Conservation (phyloP, 139 green algal species). For the Micromonas pusilla region DNA sequence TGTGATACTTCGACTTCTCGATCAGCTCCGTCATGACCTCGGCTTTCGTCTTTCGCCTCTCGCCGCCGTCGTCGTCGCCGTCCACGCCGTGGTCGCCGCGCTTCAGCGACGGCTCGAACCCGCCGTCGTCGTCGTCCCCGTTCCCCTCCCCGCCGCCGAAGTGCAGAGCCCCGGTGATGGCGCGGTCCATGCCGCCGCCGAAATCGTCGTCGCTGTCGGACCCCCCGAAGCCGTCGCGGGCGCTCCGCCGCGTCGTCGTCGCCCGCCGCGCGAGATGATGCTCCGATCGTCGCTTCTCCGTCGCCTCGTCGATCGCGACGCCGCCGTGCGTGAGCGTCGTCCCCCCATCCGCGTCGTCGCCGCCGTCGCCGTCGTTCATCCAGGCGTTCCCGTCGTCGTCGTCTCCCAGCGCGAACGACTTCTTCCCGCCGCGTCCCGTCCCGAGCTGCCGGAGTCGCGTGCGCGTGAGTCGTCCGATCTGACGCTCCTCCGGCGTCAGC, state of each 20-base stretch:
- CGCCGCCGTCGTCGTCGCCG: not conserved
- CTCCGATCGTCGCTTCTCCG: conserved; percentile 6
- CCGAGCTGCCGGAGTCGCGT: conserved; percentile 54
- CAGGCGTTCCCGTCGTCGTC: conserved; percentile 46
- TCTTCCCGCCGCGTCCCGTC: not conserved
- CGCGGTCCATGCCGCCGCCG: conserved; percentile 29
- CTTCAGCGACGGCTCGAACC: conserved; percentile 6
- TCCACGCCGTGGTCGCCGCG: not conserved
- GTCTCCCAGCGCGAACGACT: conserved; percentile 64
- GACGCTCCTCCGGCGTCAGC: conserved; percentile 71
- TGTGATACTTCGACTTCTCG: conserved; percentile 77
- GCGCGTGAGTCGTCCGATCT: conserved; percentile 71
- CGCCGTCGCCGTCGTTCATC: conserved; percentile 19
- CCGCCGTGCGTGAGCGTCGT: conserved; percentile 26
- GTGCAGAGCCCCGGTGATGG: conserved; percentile 29
- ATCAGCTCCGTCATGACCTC: conserved; percentile 98
- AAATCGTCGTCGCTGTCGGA: conserved; percentile 15
- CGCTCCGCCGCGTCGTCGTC: not conserved
- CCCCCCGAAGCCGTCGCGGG: not conserved
- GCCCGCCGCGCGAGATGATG: not conserved
- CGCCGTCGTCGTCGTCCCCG: not conserved
- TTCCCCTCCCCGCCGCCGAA: not conserved
- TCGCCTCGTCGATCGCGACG: conserved; percentile 1
- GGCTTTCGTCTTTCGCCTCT: conserved; percentile 38
- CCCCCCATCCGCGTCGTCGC: conserved; percentile 36